phyloP scores from a whole-genome alignment of 345 rosid species.

The Erysimum cheiranthoides region DNA sequence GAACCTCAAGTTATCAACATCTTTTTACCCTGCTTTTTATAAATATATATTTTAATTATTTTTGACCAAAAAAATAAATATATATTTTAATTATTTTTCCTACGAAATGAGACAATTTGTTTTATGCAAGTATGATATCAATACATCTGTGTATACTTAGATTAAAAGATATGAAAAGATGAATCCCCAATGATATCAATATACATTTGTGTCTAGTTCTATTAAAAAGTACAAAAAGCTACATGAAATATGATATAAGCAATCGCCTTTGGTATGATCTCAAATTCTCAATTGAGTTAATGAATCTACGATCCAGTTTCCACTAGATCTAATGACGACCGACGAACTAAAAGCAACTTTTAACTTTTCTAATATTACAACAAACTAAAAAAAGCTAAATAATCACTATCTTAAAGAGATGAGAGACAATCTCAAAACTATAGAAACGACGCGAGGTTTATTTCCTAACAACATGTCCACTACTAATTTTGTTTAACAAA shows the following conservation, averaged over 20 bases:
- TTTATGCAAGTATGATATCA: slow-evolving; percentile 2
- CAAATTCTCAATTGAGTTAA: neutral
- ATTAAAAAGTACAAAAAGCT: neutral
- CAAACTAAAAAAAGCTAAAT: neutral
- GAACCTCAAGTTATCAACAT: slow-evolving; percentile 38
- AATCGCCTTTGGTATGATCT: slow-evolving; percentile 22
- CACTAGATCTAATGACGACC: slow-evolving; percentile 36
- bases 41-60: neutral
- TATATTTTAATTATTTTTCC: neutral
- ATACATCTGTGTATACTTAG: neutral
- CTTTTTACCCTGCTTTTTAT: slow-evolving; percentile 1
- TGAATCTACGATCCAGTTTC: slow-evolving; percentile 28
- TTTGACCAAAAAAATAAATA: too few relatives aligned
- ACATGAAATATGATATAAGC: slow-evolving; percentile 7
- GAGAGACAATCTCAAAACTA: neutral
- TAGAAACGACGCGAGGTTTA: neutral
- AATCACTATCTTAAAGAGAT: neutral
- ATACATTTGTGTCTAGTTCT: slow-evolving; percentile 3
- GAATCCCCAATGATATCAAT: neutral
- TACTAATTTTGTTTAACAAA: neutral
- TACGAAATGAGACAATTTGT: slow-evolving; percentile 14
- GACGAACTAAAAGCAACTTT: slow-evolving; percentile 23
- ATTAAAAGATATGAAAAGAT: neutral
- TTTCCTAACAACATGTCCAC: neutral
- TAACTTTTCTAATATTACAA: neutral